Base-by-base conservation (phyloP, 257 asterid genomes). In the Petunia axillaris region DNA sequence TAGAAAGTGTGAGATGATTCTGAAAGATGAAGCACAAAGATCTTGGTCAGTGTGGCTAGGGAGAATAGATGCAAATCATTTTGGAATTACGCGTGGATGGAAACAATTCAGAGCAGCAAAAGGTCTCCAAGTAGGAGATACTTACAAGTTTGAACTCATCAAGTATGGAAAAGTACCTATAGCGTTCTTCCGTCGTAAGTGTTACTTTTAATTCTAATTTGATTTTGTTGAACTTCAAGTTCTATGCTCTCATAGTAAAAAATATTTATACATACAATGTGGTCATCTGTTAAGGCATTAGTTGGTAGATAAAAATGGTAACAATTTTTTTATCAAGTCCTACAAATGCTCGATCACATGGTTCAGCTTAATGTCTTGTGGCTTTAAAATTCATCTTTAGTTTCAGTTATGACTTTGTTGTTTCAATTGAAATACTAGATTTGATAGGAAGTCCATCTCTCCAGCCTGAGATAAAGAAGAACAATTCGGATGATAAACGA, bases 101-200 rank as follows among this genome's bases (percentile, higher is more conserved):
- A 0, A 0, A 0, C 11, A 60, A 37, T 78, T 82, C 68, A 8
- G 57, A 36, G 13, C 3, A 15, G 82, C 66, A 48, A 78, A 78
- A 40, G 85, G 71, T 57, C 64, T 82, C 41, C 48, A 44, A 63
- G 77, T n/a, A 52, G 85, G 83, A 73, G 80, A 82, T 41, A 9
- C 60, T 6, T 82, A n/a, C 80, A 82, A 82, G 60, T 82, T 82
- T 71, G 85, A 82, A 77, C 74, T 82, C 60, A 59, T 82, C 65
- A 40, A 82, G 67, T 68, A 63, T 5, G 82, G 77, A 39, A 37
- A 82, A 15, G 50, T 40, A 52, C 80, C 85, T 16, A 16, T 70
- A 10, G 85, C 58, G 6, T 46, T 48, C 7, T 59, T 82, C 53
- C 67, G 55, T 57, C 8, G 80, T n/a, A 54, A 39, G 80, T 76